These are phyloP conservation scores for Boletus rex-veris DNA, from an alignment of 768 basidiomycete genomes.

Conservation along the genomic window DNA sequence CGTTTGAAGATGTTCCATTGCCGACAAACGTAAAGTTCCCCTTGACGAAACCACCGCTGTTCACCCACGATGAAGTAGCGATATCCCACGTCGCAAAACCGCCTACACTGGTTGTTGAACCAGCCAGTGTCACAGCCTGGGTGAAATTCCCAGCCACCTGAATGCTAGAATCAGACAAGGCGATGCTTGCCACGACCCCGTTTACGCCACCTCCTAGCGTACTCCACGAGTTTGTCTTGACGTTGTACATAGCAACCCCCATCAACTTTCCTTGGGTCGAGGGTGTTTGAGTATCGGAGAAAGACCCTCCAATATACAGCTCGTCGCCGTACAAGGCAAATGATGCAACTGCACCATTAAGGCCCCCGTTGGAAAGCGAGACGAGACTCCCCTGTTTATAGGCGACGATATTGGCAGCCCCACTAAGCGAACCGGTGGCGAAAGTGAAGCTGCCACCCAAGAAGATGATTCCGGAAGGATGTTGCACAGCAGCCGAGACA, in stretches of 20 bases:
- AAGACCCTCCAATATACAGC: conserved; percentile 86
- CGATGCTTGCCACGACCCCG: conserved; percentile 66
- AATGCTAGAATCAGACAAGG: conserved; percentile 46
- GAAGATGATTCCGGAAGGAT: conserved; percentile 63
- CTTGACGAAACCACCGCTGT: conserved; percentile 67
- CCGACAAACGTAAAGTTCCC: conserved; percentile 69
- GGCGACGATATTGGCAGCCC: conserved; percentile 66
- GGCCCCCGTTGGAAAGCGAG: conserved; percentile 58
- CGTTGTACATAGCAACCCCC: conserved; percentile 70
- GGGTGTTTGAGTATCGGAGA: conserved; percentile 61
- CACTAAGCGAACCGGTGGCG: conserved; percentile 50
- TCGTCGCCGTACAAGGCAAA: conserved; percentile 58
- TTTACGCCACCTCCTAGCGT: conserved; percentile 71
- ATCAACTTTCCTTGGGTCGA: conserved; percentile 51
- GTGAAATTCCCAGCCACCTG: conserved; percentile 79
- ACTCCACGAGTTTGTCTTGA: conserved; percentile 61
- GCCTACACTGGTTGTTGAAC: conserved; percentile 36
- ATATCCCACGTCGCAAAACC: conserved; percentile 81
- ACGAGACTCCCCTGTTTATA: conserved; percentile 59
- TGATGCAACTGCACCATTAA: conserved; percentile 76
- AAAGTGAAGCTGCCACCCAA: conserved; percentile 76
- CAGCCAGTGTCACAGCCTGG: conserved; percentile 35
- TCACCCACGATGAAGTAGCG: conserved; percentile 58
- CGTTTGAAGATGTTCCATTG: conserved; percentile 53
- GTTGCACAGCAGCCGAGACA: conserved; percentile 58